phyloP scores from a whole-genome alignment of 192 early-diverging fungal species.

The Backusella tuberculispora region DNA sequence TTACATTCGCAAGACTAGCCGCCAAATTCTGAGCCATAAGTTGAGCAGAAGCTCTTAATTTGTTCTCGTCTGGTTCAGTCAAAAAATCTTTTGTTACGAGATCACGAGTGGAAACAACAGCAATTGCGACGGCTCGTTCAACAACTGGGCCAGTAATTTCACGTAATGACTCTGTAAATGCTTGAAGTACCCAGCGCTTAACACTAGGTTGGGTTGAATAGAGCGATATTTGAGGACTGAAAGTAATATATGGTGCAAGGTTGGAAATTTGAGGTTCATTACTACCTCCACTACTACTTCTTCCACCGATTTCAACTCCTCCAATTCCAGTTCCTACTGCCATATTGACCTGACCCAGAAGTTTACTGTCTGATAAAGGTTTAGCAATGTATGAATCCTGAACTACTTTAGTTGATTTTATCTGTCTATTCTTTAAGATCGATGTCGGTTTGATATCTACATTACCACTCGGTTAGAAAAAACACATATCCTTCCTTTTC shows the following conservation, averaged over 20 bases:
- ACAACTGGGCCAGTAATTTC: conserved; percentile 84
- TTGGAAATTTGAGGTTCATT: conserved; percentile 51
- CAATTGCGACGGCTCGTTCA: conserved; percentile 91
- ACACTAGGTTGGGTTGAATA: conserved; percentile 82
- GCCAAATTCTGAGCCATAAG: conserved; percentile 95
- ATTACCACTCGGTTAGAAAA: neutral
- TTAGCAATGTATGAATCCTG: neutral
- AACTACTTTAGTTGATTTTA: conserved; percentile 27
- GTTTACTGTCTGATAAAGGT: neutral
- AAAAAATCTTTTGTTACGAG: conserved; percentile 95
- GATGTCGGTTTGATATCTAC: conserved; percentile 63
- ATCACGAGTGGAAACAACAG: conserved; percentile 88
- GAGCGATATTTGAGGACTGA: conserved; percentile 81
- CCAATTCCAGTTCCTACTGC: neutral
- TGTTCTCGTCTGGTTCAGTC: conserved; percentile 90
- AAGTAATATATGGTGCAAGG: conserved; percentile 66
- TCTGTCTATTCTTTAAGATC: conserved; percentile 62
- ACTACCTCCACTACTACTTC: neutral
- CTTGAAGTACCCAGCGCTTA: conserved; percentile 79
- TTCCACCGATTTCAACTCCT: no score
- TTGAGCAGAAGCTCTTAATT: conserved; percentile 91
- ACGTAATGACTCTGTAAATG: conserved; percentile 25
- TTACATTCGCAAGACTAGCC: conserved; percentile 70
- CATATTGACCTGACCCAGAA: neutral
- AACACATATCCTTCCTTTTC: neutral